Evolutionary conservation across 1,139 yeast genomes (phyloP), one percentile per base, ranked within the genome.

Genomic region (Sugiyamaella xylanicola): DNA sequence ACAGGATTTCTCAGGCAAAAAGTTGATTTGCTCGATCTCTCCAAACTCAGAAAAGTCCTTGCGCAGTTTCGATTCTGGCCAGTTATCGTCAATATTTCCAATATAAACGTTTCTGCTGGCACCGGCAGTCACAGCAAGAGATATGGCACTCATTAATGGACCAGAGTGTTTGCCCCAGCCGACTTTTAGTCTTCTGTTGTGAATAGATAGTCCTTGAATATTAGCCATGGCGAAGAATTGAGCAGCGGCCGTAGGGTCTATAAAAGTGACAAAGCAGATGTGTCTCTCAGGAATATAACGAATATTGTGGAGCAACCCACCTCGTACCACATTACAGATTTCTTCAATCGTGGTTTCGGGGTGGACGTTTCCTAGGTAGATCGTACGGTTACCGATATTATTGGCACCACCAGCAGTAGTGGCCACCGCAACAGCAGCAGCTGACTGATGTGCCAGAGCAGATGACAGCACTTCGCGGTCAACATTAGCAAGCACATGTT

Each of bases 101-200:
- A 93, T 82, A 71, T 92, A 93, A 40, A 93, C 84, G 70, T 93
- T 93, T 73, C 99, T 82, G 25, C 92, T 83, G 1, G 97, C 98
- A 45, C 97, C 97, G 53, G 86, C 85, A n/a, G 93, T 82, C n/a
- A 91, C 95, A 1, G 96, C 96, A 60, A 85, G 74, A 5, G 90
- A 83, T 58, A 92, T 78, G 2, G 88, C 86, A 62, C 87, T 85
- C n/a, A 90, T 83, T 57, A 92, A 77, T 0, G 96, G 93, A 8
- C 97, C 97, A 1, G 96, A 84, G 70, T 90, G 96, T 69, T 88
- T 89, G 50, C 98, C 99, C 98, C 98, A 93, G 17, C 97, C 97
- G 58, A 93, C 88, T 69, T 88, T 87, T 56, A 92, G 83, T 63
- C 88, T 79, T 65, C 92, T 80, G 65, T 86, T 85, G 69, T 88